Conservation (phyloP, 257 asterid genomes). For the Gentiana dahurica region DNA sequence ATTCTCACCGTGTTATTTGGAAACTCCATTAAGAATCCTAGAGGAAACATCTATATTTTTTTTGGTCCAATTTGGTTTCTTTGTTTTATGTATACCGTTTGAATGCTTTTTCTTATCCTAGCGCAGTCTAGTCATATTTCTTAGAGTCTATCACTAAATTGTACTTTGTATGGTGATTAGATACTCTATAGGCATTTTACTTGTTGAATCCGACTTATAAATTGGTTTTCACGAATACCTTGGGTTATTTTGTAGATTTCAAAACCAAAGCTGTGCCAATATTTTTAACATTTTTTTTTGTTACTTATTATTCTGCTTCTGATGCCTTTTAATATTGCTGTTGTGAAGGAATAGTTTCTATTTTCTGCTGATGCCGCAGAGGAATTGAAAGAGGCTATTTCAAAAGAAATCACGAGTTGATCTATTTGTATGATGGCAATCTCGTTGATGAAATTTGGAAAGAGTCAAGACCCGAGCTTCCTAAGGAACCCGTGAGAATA, state of each 20-base stretch:
- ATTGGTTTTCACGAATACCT: too few species aligned
- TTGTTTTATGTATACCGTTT: too few species aligned
- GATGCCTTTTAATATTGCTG: conserved; percentile 43
- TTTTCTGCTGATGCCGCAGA: conserved; percentile 94
- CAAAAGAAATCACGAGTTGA: conserved; percentile 65
- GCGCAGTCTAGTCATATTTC: too few species aligned
- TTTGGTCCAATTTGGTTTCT: too few species aligned
- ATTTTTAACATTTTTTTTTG: background rate
- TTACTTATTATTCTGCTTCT: conserved; percentile 17
- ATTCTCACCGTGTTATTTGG: too few species aligned
- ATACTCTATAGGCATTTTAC: too few species aligned
- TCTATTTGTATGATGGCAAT: conserved; percentile 65
- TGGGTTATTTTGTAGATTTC: background rate
- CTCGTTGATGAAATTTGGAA: conserved; percentile 97
- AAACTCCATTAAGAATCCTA: too few species aligned
- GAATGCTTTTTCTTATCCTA: too few species aligned
- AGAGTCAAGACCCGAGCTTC: conserved; percentile 71
- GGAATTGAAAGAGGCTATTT: conserved; percentile 73
- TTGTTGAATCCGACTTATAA: too few species aligned
- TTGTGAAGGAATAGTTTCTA: conserved; percentile 90
- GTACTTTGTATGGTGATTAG: too few species aligned
- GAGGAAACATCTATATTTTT: too few species aligned
- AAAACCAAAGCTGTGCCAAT: background rate
- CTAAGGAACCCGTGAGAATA: conserved; percentile 53
- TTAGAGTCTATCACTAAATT: too few species aligned